Evolutionary conservation across 2,329 filamentous ascomycete genomes (phyloP).

Genomic region (Talaromyces verruculosus): DNA sequence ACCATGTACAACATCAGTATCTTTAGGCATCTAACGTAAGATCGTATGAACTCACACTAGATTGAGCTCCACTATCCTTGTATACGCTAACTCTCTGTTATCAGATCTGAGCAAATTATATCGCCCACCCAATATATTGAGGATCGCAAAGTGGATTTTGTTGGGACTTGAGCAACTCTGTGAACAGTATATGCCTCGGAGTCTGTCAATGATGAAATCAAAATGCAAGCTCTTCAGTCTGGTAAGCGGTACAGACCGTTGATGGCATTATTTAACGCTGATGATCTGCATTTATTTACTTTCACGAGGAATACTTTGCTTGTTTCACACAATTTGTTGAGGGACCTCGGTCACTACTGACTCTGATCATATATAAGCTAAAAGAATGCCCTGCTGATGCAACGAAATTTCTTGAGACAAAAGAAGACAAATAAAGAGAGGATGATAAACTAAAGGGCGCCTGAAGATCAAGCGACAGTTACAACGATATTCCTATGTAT

Average conservation of each 20-base stretch:
- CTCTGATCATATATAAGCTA: background rate
- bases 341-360: background rate
- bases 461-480: background rate
- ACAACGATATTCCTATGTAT: background rate
- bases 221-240: background rate
- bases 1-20: background rate
- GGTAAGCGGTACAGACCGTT: background rate
- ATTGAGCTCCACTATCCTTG: background rate
- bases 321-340: background rate
- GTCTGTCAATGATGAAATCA: background rate
- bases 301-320: background rate
- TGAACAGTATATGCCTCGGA: conserved; percentile 3
- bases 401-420: background rate
- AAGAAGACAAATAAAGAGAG: background rate
- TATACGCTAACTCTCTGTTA: background rate
- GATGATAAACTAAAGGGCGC: background rate
- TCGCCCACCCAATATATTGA: background rate
- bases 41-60: background rate
- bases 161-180: background rate
- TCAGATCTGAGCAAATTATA: conserved; percentile 5
- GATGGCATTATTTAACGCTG: background rate
- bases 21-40: background rate
- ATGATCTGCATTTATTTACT: background rate
- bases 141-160: background rate
- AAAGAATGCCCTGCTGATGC: background rate